phyloP scores from a whole-genome alignment of 2,329 filamentous ascomycete genomes.

The Nemania sp. region DNA sequence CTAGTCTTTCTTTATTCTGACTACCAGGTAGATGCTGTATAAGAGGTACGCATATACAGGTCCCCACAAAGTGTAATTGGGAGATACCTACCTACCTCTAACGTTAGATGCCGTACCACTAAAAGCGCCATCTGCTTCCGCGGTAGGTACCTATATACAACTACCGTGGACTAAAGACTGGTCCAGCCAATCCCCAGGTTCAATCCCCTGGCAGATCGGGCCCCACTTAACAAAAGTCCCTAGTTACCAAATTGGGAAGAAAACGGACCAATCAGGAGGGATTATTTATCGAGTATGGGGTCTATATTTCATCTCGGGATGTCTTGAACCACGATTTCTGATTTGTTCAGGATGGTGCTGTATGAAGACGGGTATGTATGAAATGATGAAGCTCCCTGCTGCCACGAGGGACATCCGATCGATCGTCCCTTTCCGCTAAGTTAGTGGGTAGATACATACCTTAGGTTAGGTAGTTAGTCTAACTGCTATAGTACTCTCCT shows the following conservation, averaged over 20 bases:
- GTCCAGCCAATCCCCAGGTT: slow-evolving; percentile 29
- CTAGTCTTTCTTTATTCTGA: no score
- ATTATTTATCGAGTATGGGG: not conserved
- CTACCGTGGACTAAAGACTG: slow-evolving; percentile 22
- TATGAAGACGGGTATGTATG: slow-evolving; percentile 1
- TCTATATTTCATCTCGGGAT: slow-evolving; percentile 25
- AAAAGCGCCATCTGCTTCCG: not conserved
- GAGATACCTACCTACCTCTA: no score
- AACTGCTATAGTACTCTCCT: no score
- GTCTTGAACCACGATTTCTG: slow-evolving; percentile 28
- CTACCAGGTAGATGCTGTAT: no score
- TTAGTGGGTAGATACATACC: not conserved
- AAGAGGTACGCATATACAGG: no score
- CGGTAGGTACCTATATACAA: slow-evolving; percentile 10
- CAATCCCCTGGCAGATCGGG: slow-evolving; percentile 34
- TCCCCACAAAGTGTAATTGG: no score
- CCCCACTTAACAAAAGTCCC: slow-evolving; percentile 43
- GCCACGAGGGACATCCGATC: slow-evolving; percentile 39
- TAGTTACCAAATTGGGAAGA: slow-evolving; percentile 38
- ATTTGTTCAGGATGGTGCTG: slow-evolving; percentile 28
- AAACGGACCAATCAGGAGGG: slow-evolving; percentile 20
- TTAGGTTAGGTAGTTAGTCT: no score
- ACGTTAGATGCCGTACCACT: not conserved
- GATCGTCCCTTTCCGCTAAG: slow-evolving; percentile 16
- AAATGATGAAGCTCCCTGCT: slow-evolving; percentile 33